phyloP scores from a whole-genome alignment of 2,329 filamentous ascomycete species.

The Rhinocladiella similis region DNA sequence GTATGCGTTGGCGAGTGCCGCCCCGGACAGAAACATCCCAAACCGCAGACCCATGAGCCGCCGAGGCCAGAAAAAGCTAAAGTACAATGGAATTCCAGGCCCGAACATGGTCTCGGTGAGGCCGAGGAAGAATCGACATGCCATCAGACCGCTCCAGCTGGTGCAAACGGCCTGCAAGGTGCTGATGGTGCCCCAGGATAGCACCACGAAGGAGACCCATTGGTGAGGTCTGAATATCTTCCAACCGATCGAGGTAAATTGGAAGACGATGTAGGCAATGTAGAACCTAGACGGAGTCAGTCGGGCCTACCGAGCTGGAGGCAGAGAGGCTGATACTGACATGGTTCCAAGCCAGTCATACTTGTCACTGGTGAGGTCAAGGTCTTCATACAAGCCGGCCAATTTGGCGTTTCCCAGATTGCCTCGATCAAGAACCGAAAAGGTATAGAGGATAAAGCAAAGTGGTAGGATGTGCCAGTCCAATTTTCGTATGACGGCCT shows the following conservation, averaged over 20 bases:
- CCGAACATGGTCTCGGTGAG: conserved; percentile 25
- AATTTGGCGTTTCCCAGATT: conserved; percentile 52
- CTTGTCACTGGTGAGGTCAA: conserved; percentile 45
- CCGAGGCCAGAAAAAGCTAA: conserved; percentile 53
- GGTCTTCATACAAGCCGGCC: conserved; percentile 52
- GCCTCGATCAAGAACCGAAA: conserved; percentile 35
- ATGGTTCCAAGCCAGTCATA: conserved; percentile 55
- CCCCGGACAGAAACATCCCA: conserved; percentile 46
- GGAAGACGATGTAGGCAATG: conserved; percentile 24
- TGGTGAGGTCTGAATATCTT: conserved; percentile 26
- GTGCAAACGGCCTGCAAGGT: conserved; percentile 22
- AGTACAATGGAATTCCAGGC: conserved; percentile 31
- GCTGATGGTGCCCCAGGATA: conserved; percentile 20
- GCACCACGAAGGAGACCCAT: conserved; percentile 21
- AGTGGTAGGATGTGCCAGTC: conserved; percentile 20
- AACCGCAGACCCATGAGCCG: conserved; percentile 48
- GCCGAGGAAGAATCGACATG: conserved; percentile 21
- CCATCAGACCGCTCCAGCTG: conserved; percentile 24
- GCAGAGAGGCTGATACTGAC: not conserved
- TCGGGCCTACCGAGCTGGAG: not conserved
- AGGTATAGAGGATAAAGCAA: conserved; percentile 11
- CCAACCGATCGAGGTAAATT: conserved; percentile 23
- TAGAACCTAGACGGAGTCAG: conserved; percentile 18
- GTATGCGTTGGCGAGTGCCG: conserved; percentile 39
- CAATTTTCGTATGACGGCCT: conserved; percentile 3